These are phyloP conservation scores for Barnettozyma sucrosica DNA, from an alignment of 805 yeast species.

Conservation along the genomic window DNA sequence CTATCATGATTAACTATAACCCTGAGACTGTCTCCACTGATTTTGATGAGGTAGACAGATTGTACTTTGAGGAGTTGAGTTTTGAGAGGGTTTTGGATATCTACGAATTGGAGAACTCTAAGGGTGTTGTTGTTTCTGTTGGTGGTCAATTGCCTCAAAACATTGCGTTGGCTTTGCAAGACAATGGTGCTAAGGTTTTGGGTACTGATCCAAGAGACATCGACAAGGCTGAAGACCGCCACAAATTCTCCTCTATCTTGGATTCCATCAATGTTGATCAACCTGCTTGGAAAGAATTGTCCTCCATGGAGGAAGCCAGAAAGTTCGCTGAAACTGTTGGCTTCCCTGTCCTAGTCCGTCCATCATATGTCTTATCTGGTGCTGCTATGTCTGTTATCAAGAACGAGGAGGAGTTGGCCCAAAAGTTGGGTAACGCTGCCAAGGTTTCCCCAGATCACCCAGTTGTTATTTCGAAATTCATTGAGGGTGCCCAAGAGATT, in stretches of 20 bases:
- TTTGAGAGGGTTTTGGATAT: conserved; percentile 97
- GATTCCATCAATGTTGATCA: conserved; percentile 93
- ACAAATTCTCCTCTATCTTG: conserved; percentile 89
- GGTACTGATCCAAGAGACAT: conserved; percentile 95
- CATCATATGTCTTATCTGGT: conserved; percentile 94
- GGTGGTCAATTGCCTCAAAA: conserved; percentile 99
- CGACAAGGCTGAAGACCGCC: conserved; percentile 97
- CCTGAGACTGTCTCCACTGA: conserved; percentile 99
- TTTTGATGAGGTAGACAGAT: conserved; percentile 95
- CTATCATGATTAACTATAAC: conserved; percentile 95
- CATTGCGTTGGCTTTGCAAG: conserved; percentile 81
- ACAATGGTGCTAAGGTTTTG: conserved; percentile 76
- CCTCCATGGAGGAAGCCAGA: conserved; percentile 81
- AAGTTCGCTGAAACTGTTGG: conserved; percentile 79
- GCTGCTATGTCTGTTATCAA: conserved; percentile 97
- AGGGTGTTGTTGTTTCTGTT: conserved; percentile 91
- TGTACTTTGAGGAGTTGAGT: conserved; percentile 91
- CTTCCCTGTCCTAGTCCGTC: conserved; percentile 95
- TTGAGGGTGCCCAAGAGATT: conserved; percentile 93
- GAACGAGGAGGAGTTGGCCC: conserved; percentile 70
- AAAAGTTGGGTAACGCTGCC: conserved; percentile 81
- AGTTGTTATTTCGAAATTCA: conserved; percentile 93
- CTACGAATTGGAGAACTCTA: conserved; percentile 83
- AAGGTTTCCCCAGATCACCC: conserved; percentile 95
- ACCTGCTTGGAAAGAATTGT: conserved; percentile 96